phyloP scores from a whole-genome alignment of 768 basidiomycete species.

The Dacryopinax spathularia region DNA sequence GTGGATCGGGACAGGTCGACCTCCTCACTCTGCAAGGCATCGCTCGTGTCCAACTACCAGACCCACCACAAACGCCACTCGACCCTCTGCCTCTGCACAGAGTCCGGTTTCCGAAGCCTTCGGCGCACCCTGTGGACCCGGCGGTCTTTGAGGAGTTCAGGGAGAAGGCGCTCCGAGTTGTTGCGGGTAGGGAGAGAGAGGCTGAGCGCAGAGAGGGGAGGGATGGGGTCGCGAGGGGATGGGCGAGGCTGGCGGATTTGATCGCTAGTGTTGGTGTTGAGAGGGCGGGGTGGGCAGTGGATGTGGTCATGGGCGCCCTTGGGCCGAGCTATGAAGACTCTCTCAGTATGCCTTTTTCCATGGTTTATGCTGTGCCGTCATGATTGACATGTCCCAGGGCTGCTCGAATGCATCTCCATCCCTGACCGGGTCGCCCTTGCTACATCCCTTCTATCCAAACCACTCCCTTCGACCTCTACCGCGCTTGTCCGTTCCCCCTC shows the following conservation, averaged over 20 bases:
- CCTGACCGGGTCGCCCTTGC: neutral
- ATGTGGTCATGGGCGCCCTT: conserved; percentile 14
- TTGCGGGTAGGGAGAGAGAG: conserved; percentile 18
- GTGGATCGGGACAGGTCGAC: neutral
- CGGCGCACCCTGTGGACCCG: neutral
- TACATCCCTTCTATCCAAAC: conserved; percentile 13
- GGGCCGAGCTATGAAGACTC: conserved; percentile 11
- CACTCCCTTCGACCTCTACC: conserved; percentile 18
- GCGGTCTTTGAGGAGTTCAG: neutral
- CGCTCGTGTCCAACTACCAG: neutral
- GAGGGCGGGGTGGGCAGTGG: conserved; percentile 10
- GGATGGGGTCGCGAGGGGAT: conserved; percentile 6
- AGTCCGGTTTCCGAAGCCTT: neutral
- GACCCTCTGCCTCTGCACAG: neutral
- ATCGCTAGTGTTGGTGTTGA: neutral
- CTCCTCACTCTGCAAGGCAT: neutral
- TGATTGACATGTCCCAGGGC: neutral
- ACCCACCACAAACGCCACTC: neutral
- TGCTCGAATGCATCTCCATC: conserved; percentile 14
- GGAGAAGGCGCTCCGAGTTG: conserved; percentile 16
- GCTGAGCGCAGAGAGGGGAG: conserved; percentile 20
- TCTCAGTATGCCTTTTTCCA: conserved; percentile 10
- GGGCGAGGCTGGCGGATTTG: neutral
- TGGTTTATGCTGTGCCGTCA: conserved; percentile 14
- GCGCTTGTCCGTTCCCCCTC: conserved; percentile 25